Evolutionary conservation across 257 asterid species (phyloP).

Genomic region (Nicotiana sylvestris): DNA sequence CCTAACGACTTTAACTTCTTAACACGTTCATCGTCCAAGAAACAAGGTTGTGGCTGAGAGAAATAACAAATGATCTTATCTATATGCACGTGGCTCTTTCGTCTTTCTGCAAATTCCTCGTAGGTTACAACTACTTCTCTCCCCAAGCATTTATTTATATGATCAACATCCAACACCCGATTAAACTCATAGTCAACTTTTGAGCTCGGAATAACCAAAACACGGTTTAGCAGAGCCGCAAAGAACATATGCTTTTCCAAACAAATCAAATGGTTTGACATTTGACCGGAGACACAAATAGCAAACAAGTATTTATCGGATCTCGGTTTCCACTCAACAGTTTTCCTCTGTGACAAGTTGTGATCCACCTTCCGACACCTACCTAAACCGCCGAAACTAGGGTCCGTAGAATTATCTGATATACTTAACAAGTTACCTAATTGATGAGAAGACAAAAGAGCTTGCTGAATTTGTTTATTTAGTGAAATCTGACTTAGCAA

Average conservation of each 20-base stretch:
- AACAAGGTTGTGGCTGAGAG: conserved; percentile 85
- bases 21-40: conserved; percentile 74
- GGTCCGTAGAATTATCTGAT: conserved; percentile 46
- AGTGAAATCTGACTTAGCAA: conserved; percentile 61
- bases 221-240: conserved; percentile 75
- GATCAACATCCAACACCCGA: conserved; percentile 76
- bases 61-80: conserved; percentile 80
- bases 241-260: conserved; percentile 95
- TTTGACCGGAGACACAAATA: conserved; percentile 86
- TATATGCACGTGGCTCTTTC: conserved; percentile 59
- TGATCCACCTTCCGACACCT: conserved; percentile 68
- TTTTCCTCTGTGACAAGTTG: conserved; percentile 55
- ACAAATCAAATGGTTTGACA: conserved; percentile 97
- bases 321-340: conserved; percentile 82
- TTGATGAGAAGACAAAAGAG: conserved; percentile 65
- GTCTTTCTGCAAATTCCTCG: conserved; percentile 67
- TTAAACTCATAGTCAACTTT: conserved; percentile 81
- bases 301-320: conserved; percentile 78
- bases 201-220: conserved; percentile 86
- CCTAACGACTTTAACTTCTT: conserved; percentile 85
- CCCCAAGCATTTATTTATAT: conserved; percentile 76
- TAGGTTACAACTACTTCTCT: conserved; percentile 77
- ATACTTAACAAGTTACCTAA: conserved; percentile 28
- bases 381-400: conserved; percentile 38
- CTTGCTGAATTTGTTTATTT: conserved; percentile 71